Evolutionary conservation across 805 yeast species (phyloP).

Genomic region (Hanseniaspora lindneri): DNA sequence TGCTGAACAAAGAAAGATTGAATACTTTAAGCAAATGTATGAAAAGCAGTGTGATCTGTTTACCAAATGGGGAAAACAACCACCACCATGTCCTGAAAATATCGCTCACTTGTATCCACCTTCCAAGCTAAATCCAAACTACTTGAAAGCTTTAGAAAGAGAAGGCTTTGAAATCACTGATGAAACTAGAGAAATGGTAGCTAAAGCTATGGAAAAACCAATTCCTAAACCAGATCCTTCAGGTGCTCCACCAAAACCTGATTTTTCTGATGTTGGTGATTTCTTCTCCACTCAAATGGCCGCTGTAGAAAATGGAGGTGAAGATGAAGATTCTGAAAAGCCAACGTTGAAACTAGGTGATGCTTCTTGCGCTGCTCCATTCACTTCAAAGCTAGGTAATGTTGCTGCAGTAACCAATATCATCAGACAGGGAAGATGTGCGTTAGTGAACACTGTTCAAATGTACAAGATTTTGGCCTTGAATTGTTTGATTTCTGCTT

Average conservation of each 20-base stretch:
- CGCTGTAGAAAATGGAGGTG: slow-evolving; percentile 25
- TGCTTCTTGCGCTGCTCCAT: slow-evolving; percentile 98
- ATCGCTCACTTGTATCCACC: slow-evolving; percentile 96
- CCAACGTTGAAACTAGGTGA: slow-evolving; percentile 93
- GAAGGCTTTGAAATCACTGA: slow-evolving; percentile 71
- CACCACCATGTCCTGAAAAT: slow-evolving; percentile 69
- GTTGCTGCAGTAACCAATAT: slow-evolving; percentile 88
- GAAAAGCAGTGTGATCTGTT: slow-evolving; percentile 73
- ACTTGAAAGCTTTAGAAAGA: slow-evolving; percentile 70
- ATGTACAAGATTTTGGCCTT: slow-evolving; percentile 97
- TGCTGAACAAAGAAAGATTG: slow-evolving; percentile 64
- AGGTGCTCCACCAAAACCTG: slow-evolving; percentile 30
- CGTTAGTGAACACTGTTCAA: slow-evolving; percentile 91
- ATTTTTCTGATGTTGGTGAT: slow-evolving; percentile 55
- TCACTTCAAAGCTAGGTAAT: slow-evolving; percentile 84
- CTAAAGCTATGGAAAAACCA: slow-evolving; percentile 35
- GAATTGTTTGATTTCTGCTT: slow-evolving; percentile 93
- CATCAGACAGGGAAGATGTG: slow-evolving; percentile 96
- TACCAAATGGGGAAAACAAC: slow-evolving; percentile 69
- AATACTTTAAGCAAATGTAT: slow-evolving; percentile 53
- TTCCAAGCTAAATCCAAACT: slow-evolving; percentile 81
- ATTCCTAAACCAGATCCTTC: slow-evolving; percentile 26
- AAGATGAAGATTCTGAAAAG: slow-evolving; percentile 56
- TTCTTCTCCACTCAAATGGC: slow-evolving; percentile 44
- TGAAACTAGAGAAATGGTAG: slow-evolving; percentile 53